These are phyloP conservation scores for Megacollybia platyphylla DNA, from an alignment of 1,284 basidiomycete genomes.

Conservation along the genomic window DNA sequence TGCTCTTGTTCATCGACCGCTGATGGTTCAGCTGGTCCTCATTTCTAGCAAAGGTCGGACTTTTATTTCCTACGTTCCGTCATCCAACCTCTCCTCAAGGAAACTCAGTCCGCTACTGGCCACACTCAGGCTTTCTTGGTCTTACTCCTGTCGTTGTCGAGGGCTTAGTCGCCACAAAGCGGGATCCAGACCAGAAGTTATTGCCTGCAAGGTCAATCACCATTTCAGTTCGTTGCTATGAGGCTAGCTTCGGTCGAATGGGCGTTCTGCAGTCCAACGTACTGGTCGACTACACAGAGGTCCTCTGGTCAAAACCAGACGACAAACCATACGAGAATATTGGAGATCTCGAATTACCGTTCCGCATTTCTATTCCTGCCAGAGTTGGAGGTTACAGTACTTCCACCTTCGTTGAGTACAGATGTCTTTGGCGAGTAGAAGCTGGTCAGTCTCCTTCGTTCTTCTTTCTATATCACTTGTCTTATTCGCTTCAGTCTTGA, in stretches of 20 bases:
- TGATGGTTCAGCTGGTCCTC: constrained; percentile 1
- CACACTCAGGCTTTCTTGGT: constrained; percentile 54
- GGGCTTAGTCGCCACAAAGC: constrained; percentile 59
- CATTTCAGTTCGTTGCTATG: constrained; percentile 67
- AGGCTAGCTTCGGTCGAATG: constrained; percentile 51
- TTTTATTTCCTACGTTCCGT: not conserved
- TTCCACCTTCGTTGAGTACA: constrained; percentile 63
- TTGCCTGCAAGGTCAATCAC: constrained; percentile 50
- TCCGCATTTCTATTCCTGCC: constrained; percentile 55
- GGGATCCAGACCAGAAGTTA: constrained; percentile 58
- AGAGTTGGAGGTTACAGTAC: constrained; percentile 56
- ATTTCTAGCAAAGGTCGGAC: constrained; percentile 1
- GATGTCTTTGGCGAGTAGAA: constrained; percentile 72
- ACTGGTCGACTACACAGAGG: constrained; percentile 50
- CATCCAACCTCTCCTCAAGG: constrained; percentile 23
- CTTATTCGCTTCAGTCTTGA: constrained; percentile 33
- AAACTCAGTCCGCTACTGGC: constrained; percentile 63
- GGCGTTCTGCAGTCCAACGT: constrained; percentile 44
- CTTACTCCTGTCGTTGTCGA: constrained; percentile 68
- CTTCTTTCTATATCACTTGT: constrained; percentile 7
- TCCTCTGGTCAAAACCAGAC: constrained; percentile 58
- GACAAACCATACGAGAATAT: constrained; percentile 41
- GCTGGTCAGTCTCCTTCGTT: constrained; percentile 39
- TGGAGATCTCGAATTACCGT: constrained; percentile 54
- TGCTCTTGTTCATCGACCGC: not conserved